These are phyloP conservation scores for Malassezia arunalokei DNA, from an alignment of 1,284 basidiomycete species.

Conservation along the genomic window DNA sequence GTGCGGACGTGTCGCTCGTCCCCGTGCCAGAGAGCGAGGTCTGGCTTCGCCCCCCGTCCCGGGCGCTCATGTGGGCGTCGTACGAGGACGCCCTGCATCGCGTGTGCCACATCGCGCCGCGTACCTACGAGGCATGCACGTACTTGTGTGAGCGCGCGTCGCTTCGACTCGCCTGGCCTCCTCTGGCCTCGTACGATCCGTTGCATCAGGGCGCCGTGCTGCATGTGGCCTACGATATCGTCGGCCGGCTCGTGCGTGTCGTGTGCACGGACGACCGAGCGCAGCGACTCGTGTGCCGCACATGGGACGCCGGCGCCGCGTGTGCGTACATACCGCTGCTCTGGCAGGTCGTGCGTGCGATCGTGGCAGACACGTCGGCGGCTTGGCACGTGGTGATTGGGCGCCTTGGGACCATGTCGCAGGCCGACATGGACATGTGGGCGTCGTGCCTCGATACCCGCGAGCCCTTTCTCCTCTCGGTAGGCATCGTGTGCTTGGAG, in stretches of 20 bases:
- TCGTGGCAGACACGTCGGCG: background rate
- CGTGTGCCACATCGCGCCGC: background rate
- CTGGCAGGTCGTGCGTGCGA: background rate
- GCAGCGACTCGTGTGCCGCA: background rate
- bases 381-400: slow-evolving; percentile 9
- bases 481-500: background rate
- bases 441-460: background rate
- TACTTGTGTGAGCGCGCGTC: background rate
- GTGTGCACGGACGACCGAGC: slow-evolving; percentile 7
- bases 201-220: slow-evolving; percentile 9
- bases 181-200: background rate
- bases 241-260: background rate
- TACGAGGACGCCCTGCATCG: slow-evolving; percentile 1
- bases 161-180: background rate
- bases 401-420: background rate
- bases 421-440: slow-evolving; percentile 3
- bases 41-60: background rate
- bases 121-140: slow-evolving; percentile 1
- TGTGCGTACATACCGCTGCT: background rate
- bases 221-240: slow-evolving; percentile 13
- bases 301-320: background rate
- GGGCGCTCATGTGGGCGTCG: background rate
- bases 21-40: background rate
- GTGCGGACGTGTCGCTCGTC: background rate
- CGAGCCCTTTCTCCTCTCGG: background rate